These are phyloP conservation scores for Kazachstania psychrophila DNA, from an alignment of 805 yeast species.

Conservation along the genomic window DNA sequence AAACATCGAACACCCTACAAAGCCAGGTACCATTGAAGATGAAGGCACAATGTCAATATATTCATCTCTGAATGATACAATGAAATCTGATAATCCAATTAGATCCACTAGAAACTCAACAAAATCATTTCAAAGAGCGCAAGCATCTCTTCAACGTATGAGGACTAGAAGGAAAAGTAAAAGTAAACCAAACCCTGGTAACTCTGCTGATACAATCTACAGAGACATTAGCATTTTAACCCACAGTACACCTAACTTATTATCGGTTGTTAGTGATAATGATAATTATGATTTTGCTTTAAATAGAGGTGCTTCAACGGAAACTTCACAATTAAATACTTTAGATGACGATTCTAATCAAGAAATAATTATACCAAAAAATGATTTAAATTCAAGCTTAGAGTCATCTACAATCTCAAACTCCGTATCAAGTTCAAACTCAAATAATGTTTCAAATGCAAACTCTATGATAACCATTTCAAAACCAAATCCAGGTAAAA, in stretches of 20 bases:
- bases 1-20: background rate
- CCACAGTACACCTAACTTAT: slow-evolving; percentile 29
- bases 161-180: slow-evolving; percentile 48
- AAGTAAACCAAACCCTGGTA: slow-evolving; percentile 31
- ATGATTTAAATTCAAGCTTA: too few relatives aligned
- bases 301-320: too few relatives aligned
- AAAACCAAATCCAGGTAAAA: slow-evolving; percentile 6
- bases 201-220: slow-evolving; percentile 18
- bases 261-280: slow-evolving; percentile 15
- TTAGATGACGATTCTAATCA: background rate
- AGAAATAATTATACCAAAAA: too few relatives aligned
- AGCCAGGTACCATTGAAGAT: slow-evolving; percentile 37
- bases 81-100: slow-evolving; percentile 29
- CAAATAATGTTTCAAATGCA: background rate
- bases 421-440: background rate
- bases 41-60: slow-evolving; percentile 62
- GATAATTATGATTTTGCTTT: background rate
- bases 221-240: slow-evolving; percentile 18
- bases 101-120: slow-evolving; percentile 33
- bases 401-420: too few relatives aligned
- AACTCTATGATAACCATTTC: slow-evolving; percentile 2
- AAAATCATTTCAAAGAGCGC: slow-evolving; percentile 52
- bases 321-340: too few relatives aligned
- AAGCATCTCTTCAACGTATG: slow-evolving; percentile 55
- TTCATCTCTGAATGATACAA: slow-evolving; percentile 39